Evolutionary conservation across 23 red algal species (phyloP), one percentile per base, ranked within the genome.

Genomic region (Gracilaria vermiculophylla): DNA sequence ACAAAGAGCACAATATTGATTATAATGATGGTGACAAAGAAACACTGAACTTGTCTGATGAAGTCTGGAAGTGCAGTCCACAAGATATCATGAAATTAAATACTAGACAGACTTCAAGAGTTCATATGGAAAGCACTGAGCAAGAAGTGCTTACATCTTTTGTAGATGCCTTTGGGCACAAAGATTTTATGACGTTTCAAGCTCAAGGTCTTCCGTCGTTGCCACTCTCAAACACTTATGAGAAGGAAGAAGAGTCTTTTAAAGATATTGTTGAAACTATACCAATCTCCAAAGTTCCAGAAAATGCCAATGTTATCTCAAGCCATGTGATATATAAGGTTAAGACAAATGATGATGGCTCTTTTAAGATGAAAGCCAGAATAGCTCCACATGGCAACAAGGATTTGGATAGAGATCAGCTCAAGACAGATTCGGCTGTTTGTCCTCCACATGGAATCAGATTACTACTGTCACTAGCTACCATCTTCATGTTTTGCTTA

Each of bases 281-380:
- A 21, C 37, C 77, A 5, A 28, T 43, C 6, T 61, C 24, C 14
- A 10, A 57, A 24, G 51, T 81, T 14, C 52, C 50, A 3, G 13
- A 20, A 6, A 6, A 31, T 31, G 77, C 77, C 6, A 81, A 81
- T 81, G 44, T 81, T 81, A 54, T 81, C 14, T 13, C 28, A 19
- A 61, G 52, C 29, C 77, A 81, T 54, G 51, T 81, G 7, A n/a
- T 81, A 17, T 81, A 81, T 31, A 81, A 81, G n/a, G 77, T 81
- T 7, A 81, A 81, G 31, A 81, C 19, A 19, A 16, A 31, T 43
- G 77, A 81, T 15, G 50, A 62, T 21, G 55, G 31, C 2, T 9
- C 50, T 33, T 11, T 81, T 20, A 81, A 15, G 2, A n/a, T 81
- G 19, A 81, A 61, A 29, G 77, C 77, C 3, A 48, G 55, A 28